Conservation (phyloP, 2,329 filamentous ascomycete species). For the Fusarium tricinctum region DNA sequence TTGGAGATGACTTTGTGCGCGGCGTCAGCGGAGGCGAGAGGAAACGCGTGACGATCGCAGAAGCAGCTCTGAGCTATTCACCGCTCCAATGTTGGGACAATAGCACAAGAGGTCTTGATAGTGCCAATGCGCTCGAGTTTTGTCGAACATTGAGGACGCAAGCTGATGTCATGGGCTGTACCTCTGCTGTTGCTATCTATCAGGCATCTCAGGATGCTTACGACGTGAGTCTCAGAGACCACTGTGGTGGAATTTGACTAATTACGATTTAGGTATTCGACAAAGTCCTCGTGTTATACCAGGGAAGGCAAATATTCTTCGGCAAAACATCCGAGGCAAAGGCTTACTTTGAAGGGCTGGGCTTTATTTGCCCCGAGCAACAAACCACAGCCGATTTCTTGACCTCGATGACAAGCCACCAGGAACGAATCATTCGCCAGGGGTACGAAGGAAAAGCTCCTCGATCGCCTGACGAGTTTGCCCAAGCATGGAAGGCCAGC, state of each 20-base stretch:
- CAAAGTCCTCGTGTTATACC: slow-evolving; percentile 76
- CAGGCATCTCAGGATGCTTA: slow-evolving; percentile 65
- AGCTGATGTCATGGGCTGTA: slow-evolving; percentile 70
- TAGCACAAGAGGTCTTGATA: slow-evolving; percentile 73
- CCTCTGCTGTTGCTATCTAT: slow-evolving; percentile 74
- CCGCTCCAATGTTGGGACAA: slow-evolving; percentile 80
- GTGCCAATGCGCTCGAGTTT: slow-evolving; percentile 75
- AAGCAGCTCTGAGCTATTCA: slow-evolving; percentile 54
- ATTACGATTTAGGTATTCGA: slow-evolving; percentile 66
- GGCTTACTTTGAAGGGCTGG: slow-evolving; percentile 54
- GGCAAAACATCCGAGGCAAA: slow-evolving; percentile 47
- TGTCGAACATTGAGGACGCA: slow-evolving; percentile 71
- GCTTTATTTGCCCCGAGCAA: slow-evolving; percentile 68
- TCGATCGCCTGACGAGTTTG: slow-evolving; percentile 56
- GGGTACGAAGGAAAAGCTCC: slow-evolving; percentile 54
- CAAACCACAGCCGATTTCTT: slow-evolving; percentile 81
- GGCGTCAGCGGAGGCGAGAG: slow-evolving; percentile 67
- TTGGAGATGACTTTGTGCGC: slow-evolving; percentile 79
- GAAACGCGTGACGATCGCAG: slow-evolving; percentile 57
- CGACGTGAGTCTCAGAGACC: slow-evolving; percentile 33
- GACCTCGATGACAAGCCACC: slow-evolving; percentile 63
- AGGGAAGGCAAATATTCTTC: slow-evolving; percentile 74
- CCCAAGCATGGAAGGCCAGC: slow-evolving; percentile 53
- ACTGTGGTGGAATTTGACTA: neutral
- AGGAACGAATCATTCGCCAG: slow-evolving; percentile 53